phyloP scores from a whole-genome alignment of 306 rosid species.

The Trichosanthes truncata region DNA sequence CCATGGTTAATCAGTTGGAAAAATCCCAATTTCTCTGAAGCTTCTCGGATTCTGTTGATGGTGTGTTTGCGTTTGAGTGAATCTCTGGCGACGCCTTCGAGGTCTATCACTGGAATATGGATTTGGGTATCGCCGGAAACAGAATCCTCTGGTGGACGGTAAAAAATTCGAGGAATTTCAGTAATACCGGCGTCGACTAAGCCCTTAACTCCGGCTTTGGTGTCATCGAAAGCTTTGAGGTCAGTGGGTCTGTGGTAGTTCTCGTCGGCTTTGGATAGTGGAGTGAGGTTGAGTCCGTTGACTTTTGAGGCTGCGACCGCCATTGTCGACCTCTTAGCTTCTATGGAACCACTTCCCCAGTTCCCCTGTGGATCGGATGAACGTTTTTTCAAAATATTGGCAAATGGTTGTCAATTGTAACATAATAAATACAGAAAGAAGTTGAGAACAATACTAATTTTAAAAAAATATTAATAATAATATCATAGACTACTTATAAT shows the following conservation, averaged over 20 bases:
- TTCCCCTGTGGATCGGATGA: too few species aligned
- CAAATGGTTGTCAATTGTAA: too few species aligned
- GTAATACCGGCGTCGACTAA: constrained; percentile 47
- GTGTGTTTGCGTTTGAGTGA: constrained; percentile 7
- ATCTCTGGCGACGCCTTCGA: constrained; percentile 4
- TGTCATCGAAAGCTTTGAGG: constrained; percentile 28
- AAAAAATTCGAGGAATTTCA: constrained; percentile 32
- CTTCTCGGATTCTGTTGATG: constrained; percentile 13
- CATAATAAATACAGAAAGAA: too few species aligned
- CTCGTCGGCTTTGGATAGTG: neutral
- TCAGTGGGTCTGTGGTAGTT: neutral
- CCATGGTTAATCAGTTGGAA: constrained; percentile 42
- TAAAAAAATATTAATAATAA: too few species aligned
- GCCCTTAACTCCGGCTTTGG: constrained; percentile 54
- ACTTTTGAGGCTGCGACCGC: neutral
- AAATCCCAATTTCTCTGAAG: constrained; percentile 31
- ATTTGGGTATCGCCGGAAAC: neutral
- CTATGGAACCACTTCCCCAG: too few species aligned
- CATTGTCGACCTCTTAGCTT: neutral
- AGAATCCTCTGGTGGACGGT: neutral
- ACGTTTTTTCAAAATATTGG: neutral
- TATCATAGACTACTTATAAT: too few species aligned
- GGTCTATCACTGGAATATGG: constrained; percentile 29
- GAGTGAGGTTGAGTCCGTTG: neutral
- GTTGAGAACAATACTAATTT: too few species aligned